Conservation (phyloP, 192 early-diverging fungal genomes). For the Backusella morwellensis region DNA sequence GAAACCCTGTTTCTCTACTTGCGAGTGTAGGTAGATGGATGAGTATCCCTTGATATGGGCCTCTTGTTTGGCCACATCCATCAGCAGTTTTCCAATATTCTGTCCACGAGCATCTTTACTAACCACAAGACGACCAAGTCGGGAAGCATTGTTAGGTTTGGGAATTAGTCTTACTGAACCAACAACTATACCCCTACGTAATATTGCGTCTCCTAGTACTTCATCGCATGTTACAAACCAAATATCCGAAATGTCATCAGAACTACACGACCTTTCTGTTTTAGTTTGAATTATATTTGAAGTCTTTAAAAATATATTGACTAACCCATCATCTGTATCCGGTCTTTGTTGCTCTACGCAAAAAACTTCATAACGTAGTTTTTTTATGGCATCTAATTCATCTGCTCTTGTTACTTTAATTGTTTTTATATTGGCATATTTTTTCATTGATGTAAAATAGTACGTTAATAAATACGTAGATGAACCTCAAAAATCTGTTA, state of each 20-base stretch:
- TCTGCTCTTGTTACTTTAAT: background rate
- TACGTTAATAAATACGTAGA: background rate
- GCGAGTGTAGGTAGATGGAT: background rate
- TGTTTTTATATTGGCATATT: background rate
- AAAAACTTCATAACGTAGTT: background rate
- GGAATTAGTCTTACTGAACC: background rate
- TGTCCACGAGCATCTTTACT: background rate
- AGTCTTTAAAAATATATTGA: too few species aligned
- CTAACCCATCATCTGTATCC: too few species aligned
- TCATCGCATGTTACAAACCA: background rate
- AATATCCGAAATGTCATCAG: background rate
- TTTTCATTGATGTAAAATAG: background rate
- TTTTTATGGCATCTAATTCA: background rate
- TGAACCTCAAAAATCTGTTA: background rate
- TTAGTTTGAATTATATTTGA: background rate
- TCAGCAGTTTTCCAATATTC: background rate
- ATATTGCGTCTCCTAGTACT: background rate
- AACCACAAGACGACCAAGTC: constrained; percentile 3
- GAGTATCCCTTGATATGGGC: background rate
- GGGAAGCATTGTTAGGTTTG: background rate
- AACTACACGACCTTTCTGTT: background rate
- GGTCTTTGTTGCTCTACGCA: too few species aligned
- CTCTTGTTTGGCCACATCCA: background rate
- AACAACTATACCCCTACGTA: background rate
- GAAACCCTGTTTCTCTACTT: background rate